Conservation (phyloP, 2,329 filamentous ascomycete genomes). For the Phialophora expanda region DNA sequence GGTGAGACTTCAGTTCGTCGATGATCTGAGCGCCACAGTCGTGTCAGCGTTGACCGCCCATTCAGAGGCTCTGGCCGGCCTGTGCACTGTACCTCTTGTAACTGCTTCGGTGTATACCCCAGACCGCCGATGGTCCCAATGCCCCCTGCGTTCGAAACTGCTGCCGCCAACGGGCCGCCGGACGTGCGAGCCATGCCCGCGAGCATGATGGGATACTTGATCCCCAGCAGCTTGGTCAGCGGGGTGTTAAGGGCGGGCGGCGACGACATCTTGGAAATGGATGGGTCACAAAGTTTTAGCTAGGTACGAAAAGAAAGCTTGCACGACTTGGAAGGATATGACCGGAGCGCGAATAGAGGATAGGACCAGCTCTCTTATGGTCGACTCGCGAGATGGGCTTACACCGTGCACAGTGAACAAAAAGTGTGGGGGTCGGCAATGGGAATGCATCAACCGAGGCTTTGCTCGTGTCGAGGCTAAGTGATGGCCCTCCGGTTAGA, state of each 20-base stretch:
- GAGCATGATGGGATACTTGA: constrained; percentile 86
- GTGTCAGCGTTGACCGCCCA: background rate
- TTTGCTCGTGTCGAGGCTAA: background rate
- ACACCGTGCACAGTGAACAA: background rate
- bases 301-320: background rate
- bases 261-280: constrained; percentile 37
- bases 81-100: constrained; percentile 60
- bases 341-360: background rate
- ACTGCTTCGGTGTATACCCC: constrained; percentile 73
- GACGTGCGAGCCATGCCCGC: constrained; percentile 93
- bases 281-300: background rate
- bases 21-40: constrained; percentile 74
- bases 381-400: background rate
- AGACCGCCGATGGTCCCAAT: constrained; percentile 68
- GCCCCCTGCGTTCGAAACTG: constrained; percentile 86
- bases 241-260: constrained; percentile 70
- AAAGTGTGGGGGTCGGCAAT: background rate
- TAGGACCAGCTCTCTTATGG: background rate
- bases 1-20: constrained; percentile 78
- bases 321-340: background rate
- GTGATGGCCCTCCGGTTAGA: background rate
- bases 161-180: constrained; percentile 76
- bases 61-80: background rate
- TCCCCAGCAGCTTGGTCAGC: constrained; percentile 76
- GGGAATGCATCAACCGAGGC: background rate